Conservation (phyloP, 164 flowering plant species). For the Saururus chinensis region DNA sequence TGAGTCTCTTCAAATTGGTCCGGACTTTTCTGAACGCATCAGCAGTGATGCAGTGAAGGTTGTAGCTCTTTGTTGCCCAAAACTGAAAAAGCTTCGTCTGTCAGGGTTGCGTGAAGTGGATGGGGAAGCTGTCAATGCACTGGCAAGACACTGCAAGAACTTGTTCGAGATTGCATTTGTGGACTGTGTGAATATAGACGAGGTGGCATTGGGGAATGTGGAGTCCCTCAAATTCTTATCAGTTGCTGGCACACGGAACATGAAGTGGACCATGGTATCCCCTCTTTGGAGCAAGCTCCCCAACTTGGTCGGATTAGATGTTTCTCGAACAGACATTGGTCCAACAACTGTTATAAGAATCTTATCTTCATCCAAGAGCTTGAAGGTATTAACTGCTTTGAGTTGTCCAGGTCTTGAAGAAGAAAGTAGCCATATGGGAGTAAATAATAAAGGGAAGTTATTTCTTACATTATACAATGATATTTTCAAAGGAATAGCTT, state of each 20-base stretch:
- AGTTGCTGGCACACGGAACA: conserved; percentile 67
- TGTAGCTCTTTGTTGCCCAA: conserved; percentile 72
- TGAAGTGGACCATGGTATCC: conserved; percentile 59
- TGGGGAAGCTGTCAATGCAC: conserved; percentile 63
- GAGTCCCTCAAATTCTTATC: conserved; percentile 65
- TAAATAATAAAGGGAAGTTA: conserved; percentile 49
- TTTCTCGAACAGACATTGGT: conserved; percentile 74
- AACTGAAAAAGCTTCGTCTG: conserved; percentile 59
- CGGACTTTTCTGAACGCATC: conserved; percentile 81
- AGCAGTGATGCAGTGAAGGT: conserved; percentile 76
- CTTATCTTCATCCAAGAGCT: conserved; percentile 45
- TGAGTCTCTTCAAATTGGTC: conserved; percentile 87
- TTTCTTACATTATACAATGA: conserved; percentile 56
- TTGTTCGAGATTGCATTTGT: conserved; percentile 73
- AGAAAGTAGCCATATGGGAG: conserved; percentile 30
- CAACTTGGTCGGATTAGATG: conserved; percentile 68
- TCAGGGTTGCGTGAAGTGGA: conserved; percentile 79
- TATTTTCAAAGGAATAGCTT: conserved; percentile 53
- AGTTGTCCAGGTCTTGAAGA: conserved; percentile 70
- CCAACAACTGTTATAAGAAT: conserved; percentile 47
- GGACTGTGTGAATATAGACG: conserved; percentile 71
- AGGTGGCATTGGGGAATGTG: conserved; percentile 51
- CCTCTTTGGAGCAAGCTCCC: conserved; percentile 67
- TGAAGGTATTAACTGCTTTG: conserved; percentile 78
- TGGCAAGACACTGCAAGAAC: conserved; percentile 61